A percentile compares a stretch with the other conserved stretches of the same genome.
These are phyloP conservation scores for Polytolypa hystricis DNA, from an alignment of 2,329 filamentous ascomycete genomes.

Conservation along the genomic window DNA sequence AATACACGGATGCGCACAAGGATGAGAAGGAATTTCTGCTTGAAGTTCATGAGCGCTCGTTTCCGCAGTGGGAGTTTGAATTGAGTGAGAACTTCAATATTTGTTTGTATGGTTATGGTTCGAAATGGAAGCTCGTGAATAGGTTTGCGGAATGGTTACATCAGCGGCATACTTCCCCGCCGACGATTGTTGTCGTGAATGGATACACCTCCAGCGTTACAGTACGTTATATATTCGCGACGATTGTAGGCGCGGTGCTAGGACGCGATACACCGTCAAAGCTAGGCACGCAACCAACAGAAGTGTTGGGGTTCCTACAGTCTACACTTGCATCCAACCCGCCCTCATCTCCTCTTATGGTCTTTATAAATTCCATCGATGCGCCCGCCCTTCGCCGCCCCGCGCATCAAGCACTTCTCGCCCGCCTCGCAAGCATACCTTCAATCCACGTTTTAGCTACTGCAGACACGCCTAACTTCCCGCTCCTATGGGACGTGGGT, in stretches of 20 bases:
- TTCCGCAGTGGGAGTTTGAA: slow-evolving; percentile 89
- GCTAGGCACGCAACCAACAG: slow-evolving; percentile 52
- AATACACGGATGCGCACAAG: slow-evolving; percentile 57
- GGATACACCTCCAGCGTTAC: slow-evolving; percentile 52
- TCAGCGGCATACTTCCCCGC: slow-evolving; percentile 24
- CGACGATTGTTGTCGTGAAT: slow-evolving; percentile 70
- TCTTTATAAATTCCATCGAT: slow-evolving; percentile 83
- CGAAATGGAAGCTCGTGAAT: slow-evolving; percentile 65
- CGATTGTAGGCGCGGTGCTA: slow-evolving; percentile 53
- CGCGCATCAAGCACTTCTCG: slow-evolving; percentile 58
- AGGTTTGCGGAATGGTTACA: slow-evolving; percentile 64
- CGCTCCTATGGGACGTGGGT: slow-evolving; percentile 79
- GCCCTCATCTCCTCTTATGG: slow-evolving; percentile 40
- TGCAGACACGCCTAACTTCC: slow-evolving; percentile 77
- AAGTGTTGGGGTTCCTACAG: slow-evolving; percentile 58
- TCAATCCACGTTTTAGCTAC: slow-evolving; percentile 65
- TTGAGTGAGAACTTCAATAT: slow-evolving; percentile 76
- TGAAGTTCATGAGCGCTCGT: slow-evolving; percentile 66
- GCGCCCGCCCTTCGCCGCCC: slow-evolving; percentile 62
- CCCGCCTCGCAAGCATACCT: slow-evolving; percentile 63
- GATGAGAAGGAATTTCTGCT: slow-evolving; percentile 61
- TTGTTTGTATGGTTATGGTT: slow-evolving; percentile 86
- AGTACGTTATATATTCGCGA: slow-evolving; percentile 38
- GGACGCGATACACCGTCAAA: slow-evolving; percentile 34
- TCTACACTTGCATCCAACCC: slow-evolving; percentile 45